These are phyloP conservation scores for Amaranthus tricolor DNA, from an alignment of 179 eudicot genomes.

Conservation along the genomic window DNA sequence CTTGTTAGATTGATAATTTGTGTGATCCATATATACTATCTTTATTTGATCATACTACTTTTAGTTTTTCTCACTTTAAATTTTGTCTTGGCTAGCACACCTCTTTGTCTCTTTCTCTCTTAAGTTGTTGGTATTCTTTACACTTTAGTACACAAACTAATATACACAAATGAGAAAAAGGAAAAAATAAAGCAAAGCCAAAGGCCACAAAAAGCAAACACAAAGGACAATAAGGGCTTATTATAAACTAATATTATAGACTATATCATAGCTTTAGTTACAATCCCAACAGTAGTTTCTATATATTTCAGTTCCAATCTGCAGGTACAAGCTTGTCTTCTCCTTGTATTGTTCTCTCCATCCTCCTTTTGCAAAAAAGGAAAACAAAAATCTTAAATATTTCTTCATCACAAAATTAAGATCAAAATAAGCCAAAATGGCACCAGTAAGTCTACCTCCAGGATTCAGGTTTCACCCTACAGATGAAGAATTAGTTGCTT, in stretches of 20 bases:
- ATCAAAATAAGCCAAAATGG: constrained; percentile 24
- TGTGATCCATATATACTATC: constrained; percentile 8
- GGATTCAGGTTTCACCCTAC: constrained; percentile 61
- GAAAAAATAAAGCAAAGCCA: neutral
- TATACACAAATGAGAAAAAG: constrained; percentile 10
- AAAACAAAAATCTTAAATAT: neutral
- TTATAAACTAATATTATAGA: no score
- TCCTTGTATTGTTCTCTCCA: constrained; percentile 20
- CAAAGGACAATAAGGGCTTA: constrained; percentile 7
- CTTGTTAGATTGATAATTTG: constrained; percentile 16
- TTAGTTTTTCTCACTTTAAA: constrained; percentile 18
- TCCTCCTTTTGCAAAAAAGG: neutral
- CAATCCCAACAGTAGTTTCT: constrained; percentile 39
- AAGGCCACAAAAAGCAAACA: constrained; percentile 25
- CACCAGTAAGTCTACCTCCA: constrained; percentile 49
- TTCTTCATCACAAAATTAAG: constrained; percentile 1
- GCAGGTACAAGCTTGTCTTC: constrained; percentile 28
- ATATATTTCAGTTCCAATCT: constrained; percentile 31
- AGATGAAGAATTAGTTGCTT: constrained; percentile 56
- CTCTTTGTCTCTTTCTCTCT: constrained; percentile 2
- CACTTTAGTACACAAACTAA: constrained; percentile 19
- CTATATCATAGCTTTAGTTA: constrained; percentile 24
- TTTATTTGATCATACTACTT: constrained; percentile 18
- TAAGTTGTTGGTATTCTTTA: constrained; percentile 7
- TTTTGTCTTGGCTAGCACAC: constrained; percentile 26